Evolutionary conservation across 805 yeast species (phyloP).

Genomic region (Cyberlindnera sargentensis): DNA sequence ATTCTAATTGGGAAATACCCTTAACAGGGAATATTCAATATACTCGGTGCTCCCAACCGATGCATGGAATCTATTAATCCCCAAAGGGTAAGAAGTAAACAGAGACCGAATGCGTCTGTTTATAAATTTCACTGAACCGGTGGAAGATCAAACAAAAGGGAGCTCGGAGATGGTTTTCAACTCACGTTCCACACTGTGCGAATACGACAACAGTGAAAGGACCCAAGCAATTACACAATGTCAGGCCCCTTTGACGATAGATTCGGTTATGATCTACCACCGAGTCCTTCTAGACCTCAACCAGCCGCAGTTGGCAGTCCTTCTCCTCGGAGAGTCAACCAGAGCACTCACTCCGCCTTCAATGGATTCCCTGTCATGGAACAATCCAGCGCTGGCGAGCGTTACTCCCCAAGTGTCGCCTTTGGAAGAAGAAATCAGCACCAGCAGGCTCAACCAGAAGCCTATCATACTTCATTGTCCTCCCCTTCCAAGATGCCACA

Average conservation of each 20-base stretch:
- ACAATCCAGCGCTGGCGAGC: conserved; percentile 10
- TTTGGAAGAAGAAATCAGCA: conserved; percentile 26
- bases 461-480: conserved; percentile 19
- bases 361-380: conserved; percentile 11
- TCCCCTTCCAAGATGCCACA: conserved; percentile 27
- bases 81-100: too few species aligned
- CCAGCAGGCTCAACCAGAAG: conserved; percentile 12
- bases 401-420: conserved; percentile 39
- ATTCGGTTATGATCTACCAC: conserved; percentile 7
- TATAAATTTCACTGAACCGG: too few species aligned
- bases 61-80: too few species aligned
- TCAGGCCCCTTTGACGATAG: conserved; percentile 25
- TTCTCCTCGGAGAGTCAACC: conserved; percentile 19
- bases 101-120: too few species aligned
- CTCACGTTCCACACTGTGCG: too few species aligned
- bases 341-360: conserved; percentile 7
- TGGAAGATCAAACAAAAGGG: too few species aligned
- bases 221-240: conserved; percentile 5
- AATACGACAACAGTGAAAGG: too few species aligned
- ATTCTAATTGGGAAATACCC: too few species aligned
- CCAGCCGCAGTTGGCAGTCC: conserved; percentile 14
- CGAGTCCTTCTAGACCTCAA: conserved; percentile 17
- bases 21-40: too few species aligned
- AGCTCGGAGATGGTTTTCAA: too few species aligned
- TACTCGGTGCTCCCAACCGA: too few species aligned